Base-by-base conservation (phyloP, 176 grass and related monocot genomes). In the Themeda triandra region DNA sequence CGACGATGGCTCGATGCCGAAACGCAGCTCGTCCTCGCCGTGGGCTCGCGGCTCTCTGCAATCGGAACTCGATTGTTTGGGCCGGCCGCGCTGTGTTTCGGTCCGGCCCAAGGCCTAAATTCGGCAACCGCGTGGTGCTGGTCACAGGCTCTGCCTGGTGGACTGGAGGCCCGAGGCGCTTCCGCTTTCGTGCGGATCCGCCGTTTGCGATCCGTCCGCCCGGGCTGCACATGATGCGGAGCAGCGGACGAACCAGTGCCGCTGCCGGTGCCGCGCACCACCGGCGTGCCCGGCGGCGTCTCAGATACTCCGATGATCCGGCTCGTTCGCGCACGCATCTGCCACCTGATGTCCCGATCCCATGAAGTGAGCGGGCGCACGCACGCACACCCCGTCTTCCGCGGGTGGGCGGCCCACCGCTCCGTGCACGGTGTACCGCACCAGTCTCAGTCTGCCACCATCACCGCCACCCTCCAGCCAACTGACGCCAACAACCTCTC, bases 331-430 rank as follows among this genome's bases (percentile, higher is more conserved):
- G 21, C 1, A 24, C 54, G 23, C 11, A 59, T 59, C 54, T 7
- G 3, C 54, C 54, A 11, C 54, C 54, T 59, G 54, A 53, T 19
- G 44, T 45, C 42, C 42, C 13, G 13, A 54, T 21, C 54, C 54
- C 21, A 59, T 1, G 21, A 58, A n/a, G n/a, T 39, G 33, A 54
- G 10, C 21, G 51, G 31, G 14, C 25, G 33, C 36, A 25, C 25
- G 35, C 68, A 45, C 23, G 41, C 70, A n/a, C 70, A n/a, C 28
- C 13, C 2, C 0, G 11, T 49, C 44, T 69, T 54, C 64, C 63
- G 12, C n/a, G 42, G 78, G 78, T 69, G 78, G 78, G 63, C 78
- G 29, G 63, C 78, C 64, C 64, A 80, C 78, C 64, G 11, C 23
- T 66, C 27, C 39, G 40, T 65, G 25, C 58, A 28, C 77, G 23